A percentile compares a stretch with the other conserved stretches of the same genome.
Evolutionary conservation across 2,329 filamentous ascomycete species (phyloP).

Genomic region (Venturia oleaginea): DNA sequence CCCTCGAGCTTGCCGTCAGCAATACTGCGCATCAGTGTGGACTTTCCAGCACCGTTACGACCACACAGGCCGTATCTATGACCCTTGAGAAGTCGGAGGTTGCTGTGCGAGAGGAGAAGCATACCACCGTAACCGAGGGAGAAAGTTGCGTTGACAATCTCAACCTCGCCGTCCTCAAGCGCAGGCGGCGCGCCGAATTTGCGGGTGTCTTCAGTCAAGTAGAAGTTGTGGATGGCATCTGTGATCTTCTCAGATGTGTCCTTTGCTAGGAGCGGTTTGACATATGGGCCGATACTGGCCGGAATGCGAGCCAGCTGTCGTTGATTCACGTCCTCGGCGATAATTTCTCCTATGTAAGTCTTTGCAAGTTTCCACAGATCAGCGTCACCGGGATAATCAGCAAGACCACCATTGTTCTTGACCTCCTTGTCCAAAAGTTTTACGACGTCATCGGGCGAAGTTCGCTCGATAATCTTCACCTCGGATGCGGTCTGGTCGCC

Average conservation of each 20-base stretch:
- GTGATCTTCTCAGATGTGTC: slow-evolving; percentile 57
- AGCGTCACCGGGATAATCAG: slow-evolving; percentile 50
- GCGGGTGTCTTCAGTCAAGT: slow-evolving; percentile 74
- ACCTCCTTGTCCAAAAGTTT: slow-evolving; percentile 68
- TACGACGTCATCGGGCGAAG: slow-evolving; percentile 66
- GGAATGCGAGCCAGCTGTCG: slow-evolving; percentile 68
- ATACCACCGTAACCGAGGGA: slow-evolving; percentile 96
- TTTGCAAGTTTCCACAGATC: slow-evolving; percentile 58
- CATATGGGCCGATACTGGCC: slow-evolving; percentile 61
- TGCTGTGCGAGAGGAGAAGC: slow-evolving; percentile 92
- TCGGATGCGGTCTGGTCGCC: slow-evolving; percentile 49
- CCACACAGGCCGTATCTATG: slow-evolving; percentile 96
- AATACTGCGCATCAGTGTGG: slow-evolving; percentile 97
- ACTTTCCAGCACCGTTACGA: slow-evolving; percentile 95
- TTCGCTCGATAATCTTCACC: slow-evolving; percentile 43
- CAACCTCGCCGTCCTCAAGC: slow-evolving; percentile 83
- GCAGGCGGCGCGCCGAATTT: slow-evolving; percentile 77
- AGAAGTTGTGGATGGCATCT: slow-evolving; percentile 66
- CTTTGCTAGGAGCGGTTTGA: slow-evolving; percentile 59
- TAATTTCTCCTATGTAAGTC: slow-evolving; percentile 71
- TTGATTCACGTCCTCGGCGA: slow-evolving; percentile 79
- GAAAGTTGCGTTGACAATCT: slow-evolving; percentile 97
- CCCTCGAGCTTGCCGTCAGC: slow-evolving; percentile 93
- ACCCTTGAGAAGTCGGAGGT: slow-evolving; percentile 86
- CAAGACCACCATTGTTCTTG: slow-evolving; percentile 56